Evolutionary conservation across 352 stramenopile genomes (phyloP), one percentile per base, ranked within the genome.

Genomic region (Phytopythium kandeliae): DNA sequence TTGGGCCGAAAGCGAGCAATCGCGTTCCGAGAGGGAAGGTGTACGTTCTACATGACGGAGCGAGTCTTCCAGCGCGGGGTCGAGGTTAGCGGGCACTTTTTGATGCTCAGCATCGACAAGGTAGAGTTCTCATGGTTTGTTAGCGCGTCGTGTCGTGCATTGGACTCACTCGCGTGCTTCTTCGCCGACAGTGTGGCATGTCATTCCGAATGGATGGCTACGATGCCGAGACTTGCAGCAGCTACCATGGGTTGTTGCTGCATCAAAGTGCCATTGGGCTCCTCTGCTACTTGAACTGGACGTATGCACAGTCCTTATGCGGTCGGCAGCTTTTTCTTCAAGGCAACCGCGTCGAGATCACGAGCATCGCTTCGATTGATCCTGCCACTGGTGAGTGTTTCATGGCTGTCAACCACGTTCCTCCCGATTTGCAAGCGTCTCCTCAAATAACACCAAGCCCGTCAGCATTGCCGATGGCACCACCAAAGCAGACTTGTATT

Each of bases 11-110:
- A 80, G 41, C 65, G 78, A 25, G 78, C 74, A 16, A 60, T 71
- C 31, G 71, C 74, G 34, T 86, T 89, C 40, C 64, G 75, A 30
- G 76, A 87, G 31, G 78, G 78, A 6, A 87, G 69, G 17, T 77
- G 74, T 25, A 84, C 72, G 0, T 86, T 87, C 35, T 86, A 77
- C 54, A 89, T 89, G 75, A 61, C 65, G 7, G 69, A 87, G 42
- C 54, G 69, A 15, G 74, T 89, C 9, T 89, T 72, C 41, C 74
- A 89, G 42, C 73, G 78, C 28, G 78, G 78, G 0, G 19, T 84
- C 11, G 51, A 68, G 12, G 63, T 89, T n/a, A 74, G 65, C 30
- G 74, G 62, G 1, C 62, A 54, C 16, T 55, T 51, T 4, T 44
- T 89, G 11, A 58, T 89, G 56, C 74, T 89, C 12, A 58, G 66